Evolutionary conservation across 495 filamentous ascomycete species (phyloP).

Genomic region (Penicillium silybi): DNA sequence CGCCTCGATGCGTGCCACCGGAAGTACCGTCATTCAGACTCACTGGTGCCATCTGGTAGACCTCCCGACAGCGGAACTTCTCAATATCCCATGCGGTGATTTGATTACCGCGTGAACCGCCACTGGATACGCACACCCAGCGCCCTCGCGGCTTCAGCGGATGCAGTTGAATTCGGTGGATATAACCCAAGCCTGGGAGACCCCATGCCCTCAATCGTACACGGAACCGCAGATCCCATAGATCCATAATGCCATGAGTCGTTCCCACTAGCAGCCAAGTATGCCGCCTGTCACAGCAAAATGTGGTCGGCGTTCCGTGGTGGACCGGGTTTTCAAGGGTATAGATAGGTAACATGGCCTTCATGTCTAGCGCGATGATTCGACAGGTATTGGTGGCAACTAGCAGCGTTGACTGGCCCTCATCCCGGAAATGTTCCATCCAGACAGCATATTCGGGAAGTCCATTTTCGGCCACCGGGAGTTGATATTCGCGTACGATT

Average conservation of each 20-base stretch:
- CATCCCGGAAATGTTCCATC: conserved; percentile 86
- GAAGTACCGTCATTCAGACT: conserved; percentile 12
- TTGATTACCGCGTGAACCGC: conserved; percentile 79
- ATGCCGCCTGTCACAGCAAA: conserved; percentile 77
- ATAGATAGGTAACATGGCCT: conserved; percentile 80
- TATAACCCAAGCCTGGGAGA: conserved; percentile 72
- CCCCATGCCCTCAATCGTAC: conserved; percentile 86
- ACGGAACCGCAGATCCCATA: conserved; percentile 95
- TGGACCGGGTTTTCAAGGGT: conserved; percentile 84
- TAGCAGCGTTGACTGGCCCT: conserved; percentile 73
- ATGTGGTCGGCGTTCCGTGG: conserved; percentile 90
- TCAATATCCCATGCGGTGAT: conserved; percentile 96
- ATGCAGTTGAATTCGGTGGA: conserved; percentile 76
- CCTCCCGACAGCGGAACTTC: conserved; percentile 81
- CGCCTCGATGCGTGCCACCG: conserved; percentile 14
- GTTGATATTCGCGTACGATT: conserved; percentile 73
- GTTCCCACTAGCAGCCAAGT: conserved; percentile 92
- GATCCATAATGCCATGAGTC: conserved; percentile 84
- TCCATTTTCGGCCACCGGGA: conserved; percentile 47
- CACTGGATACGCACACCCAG: conserved; percentile 83
- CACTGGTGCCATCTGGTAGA: conserved; percentile 62
- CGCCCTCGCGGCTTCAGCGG: conserved; percentile 70
- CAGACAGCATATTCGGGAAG: conserved; percentile 73
- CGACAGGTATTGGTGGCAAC: conserved; percentile 83
- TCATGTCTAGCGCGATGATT: conserved; percentile 79